A percentile compares a stretch with the other conserved stretches of the same genome.
phyloP scores from a whole-genome alignment of 1,284 basidiomycete species.

The Ceratobasidium sp. region DNA sequence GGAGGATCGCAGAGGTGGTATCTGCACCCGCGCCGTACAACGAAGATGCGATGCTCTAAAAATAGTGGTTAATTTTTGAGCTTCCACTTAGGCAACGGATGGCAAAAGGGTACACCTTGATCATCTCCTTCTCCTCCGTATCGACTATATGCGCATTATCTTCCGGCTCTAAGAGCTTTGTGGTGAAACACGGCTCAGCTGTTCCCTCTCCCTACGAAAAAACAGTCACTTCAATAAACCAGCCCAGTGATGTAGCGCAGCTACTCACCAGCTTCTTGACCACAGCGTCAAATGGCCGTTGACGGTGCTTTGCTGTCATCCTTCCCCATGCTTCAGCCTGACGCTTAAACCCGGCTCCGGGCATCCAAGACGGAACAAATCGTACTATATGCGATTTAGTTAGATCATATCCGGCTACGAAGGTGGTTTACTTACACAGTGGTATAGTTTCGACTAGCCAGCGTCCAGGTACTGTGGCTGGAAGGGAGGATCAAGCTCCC shows the following conservation, averaged over 20 bases:
- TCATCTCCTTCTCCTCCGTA: slow-evolving; percentile 10
- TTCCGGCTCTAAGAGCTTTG: slow-evolving; percentile 25
- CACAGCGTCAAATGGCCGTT: slow-evolving; percentile 34
- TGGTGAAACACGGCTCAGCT: slow-evolving; percentile 33
- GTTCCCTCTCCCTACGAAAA: slow-evolving; percentile 18
- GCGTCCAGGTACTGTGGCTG: slow-evolving; percentile 30
- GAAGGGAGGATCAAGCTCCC: neutral
- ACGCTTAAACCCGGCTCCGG: slow-evolving; percentile 38
- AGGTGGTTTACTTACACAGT: slow-evolving; percentile 1
- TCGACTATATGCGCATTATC: neutral
- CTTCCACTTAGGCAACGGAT: neutral
- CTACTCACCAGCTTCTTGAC: slow-evolving; percentile 16
- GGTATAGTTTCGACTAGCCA: slow-evolving; percentile 42
- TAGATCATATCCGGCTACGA: neutral
- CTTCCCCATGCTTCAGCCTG: slow-evolving; percentile 34
- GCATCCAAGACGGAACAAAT: slow-evolving; percentile 43
- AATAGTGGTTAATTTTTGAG: no score
- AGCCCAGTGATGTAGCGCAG: neutral
- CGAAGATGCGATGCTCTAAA: neutral
- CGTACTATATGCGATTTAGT: slow-evolving; percentile 24
- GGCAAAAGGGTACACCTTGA: slow-evolving; percentile 1
- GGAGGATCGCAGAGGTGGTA: slow-evolving; percentile 45
- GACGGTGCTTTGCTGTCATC: slow-evolving; percentile 21
- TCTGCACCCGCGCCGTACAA: slow-evolving; percentile 38
- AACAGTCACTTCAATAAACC: neutral